Percentiles rank a stretch among this genome's conserved stretches.
Evolutionary conservation across 1,139 yeast genomes (phyloP).

Genomic region (Suhomyces choctaworum): DNA sequence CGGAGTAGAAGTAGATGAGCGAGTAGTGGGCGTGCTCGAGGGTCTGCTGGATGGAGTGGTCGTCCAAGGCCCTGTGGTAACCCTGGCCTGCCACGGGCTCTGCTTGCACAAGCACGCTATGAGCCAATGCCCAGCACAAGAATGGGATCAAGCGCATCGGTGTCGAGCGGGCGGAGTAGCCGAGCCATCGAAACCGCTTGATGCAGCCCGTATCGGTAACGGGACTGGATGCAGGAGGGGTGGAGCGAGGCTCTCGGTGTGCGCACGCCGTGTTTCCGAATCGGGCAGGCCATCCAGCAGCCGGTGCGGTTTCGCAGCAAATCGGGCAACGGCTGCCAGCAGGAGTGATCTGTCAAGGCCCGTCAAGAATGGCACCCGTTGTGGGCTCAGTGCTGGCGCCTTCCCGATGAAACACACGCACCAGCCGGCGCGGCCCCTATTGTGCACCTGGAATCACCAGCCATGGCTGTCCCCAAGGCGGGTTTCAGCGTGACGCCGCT

Average conservation of each 20-base stretch:
- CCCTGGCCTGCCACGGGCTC: slow-evolving; percentile 3
- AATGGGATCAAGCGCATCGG: not conserved
- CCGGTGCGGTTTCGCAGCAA: slow-evolving; percentile 11
- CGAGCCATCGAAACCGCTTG: too few species aligned
- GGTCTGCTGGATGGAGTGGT: slow-evolving; percentile 20
- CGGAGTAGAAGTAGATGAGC: slow-evolving; percentile 43
- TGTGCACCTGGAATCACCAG: too few species aligned
- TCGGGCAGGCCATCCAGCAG: slow-evolving; percentile 11
- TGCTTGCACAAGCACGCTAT: not conserved
- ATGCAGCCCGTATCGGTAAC: too few species aligned
- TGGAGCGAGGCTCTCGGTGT: too few species aligned
- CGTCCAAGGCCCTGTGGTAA: slow-evolving; percentile 19
- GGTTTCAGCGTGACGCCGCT: not conserved
- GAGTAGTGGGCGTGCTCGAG: slow-evolving; percentile 31
- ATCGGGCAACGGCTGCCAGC: slow-evolving; percentile 2
- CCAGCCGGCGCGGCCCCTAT: too few species aligned
- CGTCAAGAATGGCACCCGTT: not conserved
- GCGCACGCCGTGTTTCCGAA: slow-evolving; percentile 2
- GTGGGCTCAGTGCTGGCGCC: not conserved
- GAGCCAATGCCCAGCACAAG: not conserved
- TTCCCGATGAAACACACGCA: not conserved
- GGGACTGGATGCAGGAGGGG: too few species aligned
- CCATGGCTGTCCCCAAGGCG: too few species aligned
- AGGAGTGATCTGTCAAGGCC: not conserved
- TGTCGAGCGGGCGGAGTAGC: too few species aligned